Conservation (phyloP, 257 asterid genomes). For the Ehretia macrophylla region DNA sequence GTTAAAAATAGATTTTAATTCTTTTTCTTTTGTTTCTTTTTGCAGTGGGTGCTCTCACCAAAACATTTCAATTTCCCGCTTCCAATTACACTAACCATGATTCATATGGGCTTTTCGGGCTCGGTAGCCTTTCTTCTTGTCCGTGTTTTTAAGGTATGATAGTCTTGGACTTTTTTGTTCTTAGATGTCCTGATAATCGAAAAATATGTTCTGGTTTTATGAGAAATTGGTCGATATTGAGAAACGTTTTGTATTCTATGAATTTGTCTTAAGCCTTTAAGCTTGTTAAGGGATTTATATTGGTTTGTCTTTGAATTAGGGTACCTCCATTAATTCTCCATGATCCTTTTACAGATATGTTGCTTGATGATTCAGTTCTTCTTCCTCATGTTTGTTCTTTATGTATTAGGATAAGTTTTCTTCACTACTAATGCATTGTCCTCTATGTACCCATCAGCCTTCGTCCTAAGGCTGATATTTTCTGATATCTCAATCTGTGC, state of each 20-base stretch:
- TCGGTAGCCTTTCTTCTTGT: slow-evolving; percentile 83
- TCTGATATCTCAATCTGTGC: slow-evolving; percentile 26
- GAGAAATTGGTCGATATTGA: background rate
- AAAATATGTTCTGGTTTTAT: background rate
- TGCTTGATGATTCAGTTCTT: no score
- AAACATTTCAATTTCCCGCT: slow-evolving; percentile 93
- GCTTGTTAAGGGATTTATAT: background rate
- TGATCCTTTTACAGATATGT: no score
- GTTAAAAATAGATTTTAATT: background rate
- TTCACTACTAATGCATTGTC: background rate
- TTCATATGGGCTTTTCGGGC: slow-evolving; percentile 98
- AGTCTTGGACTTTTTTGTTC: background rate
- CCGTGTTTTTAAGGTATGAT: slow-evolving; percentile 81
- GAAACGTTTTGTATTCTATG: background rate
- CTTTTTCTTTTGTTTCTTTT: slow-evolving; percentile 22
- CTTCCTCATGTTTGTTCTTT: no score
- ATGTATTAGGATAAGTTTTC: no score
- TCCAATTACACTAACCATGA: slow-evolving; percentile 96
- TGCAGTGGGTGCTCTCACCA: slow-evolving; percentile 99
- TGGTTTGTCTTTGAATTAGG: no score
- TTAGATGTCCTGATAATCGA: background rate
- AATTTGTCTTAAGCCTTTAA: background rate
- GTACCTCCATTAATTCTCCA: no score
- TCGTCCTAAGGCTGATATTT: slow-evolving; percentile 6
- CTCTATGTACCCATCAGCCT: background rate